Base-by-base conservation (phyloP, 129 eudicot species). In the Ambrosia trifida region DNA sequence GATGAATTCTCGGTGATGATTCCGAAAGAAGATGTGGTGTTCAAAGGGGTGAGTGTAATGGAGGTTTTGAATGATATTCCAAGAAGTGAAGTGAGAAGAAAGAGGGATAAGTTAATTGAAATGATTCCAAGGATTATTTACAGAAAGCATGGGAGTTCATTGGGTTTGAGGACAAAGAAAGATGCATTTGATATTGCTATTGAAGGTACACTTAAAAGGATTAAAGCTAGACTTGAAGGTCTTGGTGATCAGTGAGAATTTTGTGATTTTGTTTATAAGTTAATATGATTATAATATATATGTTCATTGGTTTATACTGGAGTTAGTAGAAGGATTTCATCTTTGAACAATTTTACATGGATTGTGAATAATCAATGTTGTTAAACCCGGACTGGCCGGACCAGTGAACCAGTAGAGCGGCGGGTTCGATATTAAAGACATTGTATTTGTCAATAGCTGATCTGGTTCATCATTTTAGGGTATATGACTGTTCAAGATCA, bases 171-270 rank as follows among this genome's bases (percentile, higher is more conserved):
- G 84, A 78, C 83, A 3, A 87, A 77, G 72, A 85, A 87, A 56
- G 98, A 94, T 84, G 96, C 97, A 24, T 87, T 94, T 72, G 98
- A 94, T 79, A 82, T 93, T 41, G 90, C 96, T 0, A 70, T 89
- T 75, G 93, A 94, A 51, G 97, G 96, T 32, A 75, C 82, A 31
- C 60, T 94, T 76, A 77, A 86, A 72, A 89, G 95, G 73, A 87
- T 90, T 50, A 83, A 76, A 73, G 57, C 82, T 50, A 87, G 88
- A 56, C 80, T 87, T 60, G 49, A 81, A 46, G 85, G 75, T 68
- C 65, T 74, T 66, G 72, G 65, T 66, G 91, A 38, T 78, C 64
- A 58, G 11, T 73, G 8, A 3, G 18, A 41, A 10, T 51, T 12
- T 44, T 13, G 59, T 10, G 16, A 12, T 13, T 76, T 60, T 70